These are phyloP conservation scores for Colletotrichum acutatum DNA, from an alignment of 2,329 filamentous ascomycete genomes.

Conservation along the genomic window DNA sequence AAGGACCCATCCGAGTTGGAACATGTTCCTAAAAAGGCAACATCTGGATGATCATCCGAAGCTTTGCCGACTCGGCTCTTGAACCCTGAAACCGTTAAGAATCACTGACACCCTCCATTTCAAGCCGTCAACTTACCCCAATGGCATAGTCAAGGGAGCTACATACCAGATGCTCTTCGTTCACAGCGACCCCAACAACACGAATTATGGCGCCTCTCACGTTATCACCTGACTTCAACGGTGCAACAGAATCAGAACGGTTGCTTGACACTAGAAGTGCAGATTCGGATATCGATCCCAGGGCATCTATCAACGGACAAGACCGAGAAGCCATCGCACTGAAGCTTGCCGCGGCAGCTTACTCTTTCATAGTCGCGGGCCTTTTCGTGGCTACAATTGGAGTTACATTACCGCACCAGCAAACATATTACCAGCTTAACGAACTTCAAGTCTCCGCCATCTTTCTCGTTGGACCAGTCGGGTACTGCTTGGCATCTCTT, in stretches of 20 bases:
- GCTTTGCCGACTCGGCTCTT: neutral
- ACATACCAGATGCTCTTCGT: neutral
- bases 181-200: neutral
- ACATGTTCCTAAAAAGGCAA: neutral
- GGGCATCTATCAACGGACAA: neutral
- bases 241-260: neutral
- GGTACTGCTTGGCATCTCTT: slow-evolving; percentile 55
- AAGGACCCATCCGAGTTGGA: neutral
- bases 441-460: slow-evolving; percentile 56
- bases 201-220: neutral
- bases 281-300: neutral
- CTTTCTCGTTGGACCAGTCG: slow-evolving; percentile 54
- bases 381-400: slow-evolving; percentile 42
- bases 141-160: neutral
- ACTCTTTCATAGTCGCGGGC: slow-evolving; percentile 38
- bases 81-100: neutral
- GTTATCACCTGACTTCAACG: neutral
- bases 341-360: slow-evolving; percentile 14
- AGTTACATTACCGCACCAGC: slow-evolving; percentile 45
- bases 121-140: neutral
- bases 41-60: neutral
- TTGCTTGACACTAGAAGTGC: neutral
- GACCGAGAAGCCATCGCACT: neutral
- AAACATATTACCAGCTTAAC: slow-evolving; percentile 51
- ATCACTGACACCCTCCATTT: neutral